phyloP scores from a whole-genome alignment of 371 early-diverging fungal species.

The Sanchytrium tribonematis region DNA sequence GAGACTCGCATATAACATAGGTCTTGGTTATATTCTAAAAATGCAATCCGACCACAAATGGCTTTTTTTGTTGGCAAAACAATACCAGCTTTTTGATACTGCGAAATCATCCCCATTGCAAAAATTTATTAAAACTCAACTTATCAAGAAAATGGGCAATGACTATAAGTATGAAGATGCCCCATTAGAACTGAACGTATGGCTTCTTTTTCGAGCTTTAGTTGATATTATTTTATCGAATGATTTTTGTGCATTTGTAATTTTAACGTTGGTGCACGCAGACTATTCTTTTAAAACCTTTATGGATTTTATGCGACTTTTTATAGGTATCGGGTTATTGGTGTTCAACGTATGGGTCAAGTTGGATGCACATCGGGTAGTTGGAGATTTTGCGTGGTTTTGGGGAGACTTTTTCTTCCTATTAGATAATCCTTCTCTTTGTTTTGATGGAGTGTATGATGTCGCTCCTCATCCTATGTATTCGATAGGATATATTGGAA shows the following conservation, averaged over 20 bases:
- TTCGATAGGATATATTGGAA: conserved; percentile 79
- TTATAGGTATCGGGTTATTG: conserved; percentile 44
- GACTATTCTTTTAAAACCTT: conserved; percentile 14
- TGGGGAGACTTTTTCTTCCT: conserved; percentile 96
- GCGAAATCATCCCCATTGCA: conserved; percentile 7
- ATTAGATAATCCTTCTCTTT: conserved; percentile 41
- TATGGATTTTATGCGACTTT: conserved; percentile 33
- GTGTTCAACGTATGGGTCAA: conserved; percentile 81
- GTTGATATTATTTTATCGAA: conserved; percentile 77
- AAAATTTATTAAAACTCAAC: conserved; percentile 32
- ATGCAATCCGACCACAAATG: conserved; percentile 42
- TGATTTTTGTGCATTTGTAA: conserved; percentile 58
- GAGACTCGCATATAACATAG: conserved; percentile 58
- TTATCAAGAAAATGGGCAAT: conserved; percentile 51
- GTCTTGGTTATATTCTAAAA: conserved; percentile 48
- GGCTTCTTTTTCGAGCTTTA: conserved; percentile 71
- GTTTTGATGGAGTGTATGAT: conserved; percentile 78
- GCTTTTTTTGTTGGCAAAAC: conserved; percentile 31
- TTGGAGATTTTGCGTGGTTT: conserved; percentile 92
- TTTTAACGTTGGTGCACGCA: conserved; percentile 31
- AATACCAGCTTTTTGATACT: conserved; percentile 29
- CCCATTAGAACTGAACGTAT: conserved; percentile 74
- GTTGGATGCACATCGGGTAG: conserved; percentile 73
- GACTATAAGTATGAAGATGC: conserved; percentile 46
- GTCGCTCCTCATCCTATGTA: conserved; percentile 95